Evolutionary conservation across 805 yeast genomes (phyloP).

Genomic region (Starmerella stellata): DNA sequence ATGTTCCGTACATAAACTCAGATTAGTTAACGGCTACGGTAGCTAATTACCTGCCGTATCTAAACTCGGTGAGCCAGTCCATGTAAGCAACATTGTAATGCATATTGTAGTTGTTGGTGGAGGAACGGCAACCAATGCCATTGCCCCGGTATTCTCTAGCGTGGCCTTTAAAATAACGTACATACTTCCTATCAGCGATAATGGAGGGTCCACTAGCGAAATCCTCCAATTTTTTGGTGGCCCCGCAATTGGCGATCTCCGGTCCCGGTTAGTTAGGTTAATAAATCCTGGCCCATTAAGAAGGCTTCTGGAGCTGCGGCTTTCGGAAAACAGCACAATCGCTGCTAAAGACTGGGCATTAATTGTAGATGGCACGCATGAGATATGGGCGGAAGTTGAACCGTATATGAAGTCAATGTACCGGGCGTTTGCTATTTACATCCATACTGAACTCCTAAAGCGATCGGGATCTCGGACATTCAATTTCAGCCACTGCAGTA

Average conservation of each 20-base stretch:
- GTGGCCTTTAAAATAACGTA: conserved; percentile 36
- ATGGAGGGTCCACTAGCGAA: conserved; percentile 91
- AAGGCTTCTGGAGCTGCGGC: conserved; percentile 31
- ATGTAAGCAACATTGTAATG: conserved; percentile 8
- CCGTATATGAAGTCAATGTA: conserved; percentile 48
- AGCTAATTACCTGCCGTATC: too few species aligned
- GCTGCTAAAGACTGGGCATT: conserved; percentile 62
- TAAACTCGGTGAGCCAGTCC: too few species aligned
- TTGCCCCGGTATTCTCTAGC: conserved; percentile 39
- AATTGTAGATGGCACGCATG: conserved; percentile 64
- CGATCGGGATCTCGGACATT: conserved; percentile 45
- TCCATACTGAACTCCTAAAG: conserved; percentile 59
- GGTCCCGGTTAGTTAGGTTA: conserved; percentile 62
- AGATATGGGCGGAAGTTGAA: conserved; percentile 43
- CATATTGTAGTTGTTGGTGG: conserved; percentile 22
- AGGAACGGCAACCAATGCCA: conserved; percentile 54
- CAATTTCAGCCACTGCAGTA: conserved; percentile 56
- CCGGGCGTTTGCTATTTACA: conserved; percentile 58
- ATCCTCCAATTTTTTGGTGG: conserved; percentile 75
- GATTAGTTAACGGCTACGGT: too few species aligned
- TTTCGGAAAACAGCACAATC: conserved; percentile 29
- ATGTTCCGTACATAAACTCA: too few species aligned
- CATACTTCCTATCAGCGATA: conserved; percentile 71
- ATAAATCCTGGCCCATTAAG: conserved; percentile 34
- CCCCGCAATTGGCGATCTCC: conserved; percentile 83